Percentiles rank a stretch among this genome's conserved stretches.
Conservation (phyloP, 2,329 filamentous ascomycete species). For the Verticillium nubilum region DNA sequence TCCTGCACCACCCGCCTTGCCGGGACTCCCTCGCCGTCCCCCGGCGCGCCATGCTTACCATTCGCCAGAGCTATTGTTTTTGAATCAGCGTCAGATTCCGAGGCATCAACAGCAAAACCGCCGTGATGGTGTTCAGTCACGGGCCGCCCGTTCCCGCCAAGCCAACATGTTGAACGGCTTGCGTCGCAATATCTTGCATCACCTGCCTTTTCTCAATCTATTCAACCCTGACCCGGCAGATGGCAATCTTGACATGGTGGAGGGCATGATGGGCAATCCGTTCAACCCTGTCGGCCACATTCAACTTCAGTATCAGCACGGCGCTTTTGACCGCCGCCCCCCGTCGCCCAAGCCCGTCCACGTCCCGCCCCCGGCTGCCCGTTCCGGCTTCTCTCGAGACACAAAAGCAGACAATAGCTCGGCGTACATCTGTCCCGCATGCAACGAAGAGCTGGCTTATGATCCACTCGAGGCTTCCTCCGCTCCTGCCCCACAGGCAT, state of each 20-base stretch:
- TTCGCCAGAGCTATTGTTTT: not conserved
- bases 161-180: not conserved
- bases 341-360: constrained; percentile 42
- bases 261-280: constrained; percentile 1
- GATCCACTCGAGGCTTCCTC: constrained; percentile 45
- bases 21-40: not conserved
- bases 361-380: constrained; percentile 58
- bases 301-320: constrained; percentile 13
- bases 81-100: not conserved
- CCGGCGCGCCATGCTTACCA: not conserved
- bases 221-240: not conserved
- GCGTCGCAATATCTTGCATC: not conserved
- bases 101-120: not conserved
- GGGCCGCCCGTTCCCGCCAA: not conserved
- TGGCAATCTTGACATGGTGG: not conserved
- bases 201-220: not conserved
- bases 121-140: not conserved
- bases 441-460: constrained; percentile 75
- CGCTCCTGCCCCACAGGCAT: constrained; percentile 12
- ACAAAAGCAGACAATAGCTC: constrained; percentile 58
- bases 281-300: constrained; percentile 11
- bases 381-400: constrained; percentile 74
- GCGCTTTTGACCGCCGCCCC: constrained; percentile 23
- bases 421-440: constrained; percentile 78
- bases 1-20: not conserved